Conservation (phyloP, 202 grass and related monocot genomes). For the Panicum virgatum region DNA sequence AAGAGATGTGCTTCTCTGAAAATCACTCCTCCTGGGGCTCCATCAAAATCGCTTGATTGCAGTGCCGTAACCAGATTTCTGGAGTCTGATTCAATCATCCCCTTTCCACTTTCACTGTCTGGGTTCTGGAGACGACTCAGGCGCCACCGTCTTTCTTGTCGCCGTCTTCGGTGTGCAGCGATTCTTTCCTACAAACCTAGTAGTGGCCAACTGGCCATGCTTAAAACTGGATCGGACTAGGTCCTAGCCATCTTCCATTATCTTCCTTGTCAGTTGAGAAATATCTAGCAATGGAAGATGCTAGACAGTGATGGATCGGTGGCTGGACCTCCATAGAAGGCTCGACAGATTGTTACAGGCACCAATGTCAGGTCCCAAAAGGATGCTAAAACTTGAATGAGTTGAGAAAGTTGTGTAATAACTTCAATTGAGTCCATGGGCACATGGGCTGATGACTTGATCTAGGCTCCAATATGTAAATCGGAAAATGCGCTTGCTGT, state of each 20-base stretch:
- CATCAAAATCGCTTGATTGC: too few species aligned
- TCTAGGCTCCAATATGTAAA: neutral
- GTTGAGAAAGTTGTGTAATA: neutral
- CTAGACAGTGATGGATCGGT: neutral
- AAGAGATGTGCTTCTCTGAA: too few species aligned
- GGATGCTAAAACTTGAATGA: neutral
- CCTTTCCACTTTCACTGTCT: conserved; percentile 1
- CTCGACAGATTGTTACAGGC: neutral
- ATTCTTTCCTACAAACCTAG: conserved; percentile 22
- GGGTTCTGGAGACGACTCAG: neutral
- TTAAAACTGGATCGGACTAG: neutral
- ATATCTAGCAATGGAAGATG: neutral
- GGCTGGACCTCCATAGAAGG: neutral
- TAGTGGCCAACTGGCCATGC: neutral
- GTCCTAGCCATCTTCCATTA: conserved; percentile 4
- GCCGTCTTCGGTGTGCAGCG: neutral
- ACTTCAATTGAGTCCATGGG: neutral
- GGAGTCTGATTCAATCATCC: too few species aligned
- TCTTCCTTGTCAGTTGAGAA: conserved; percentile 2
- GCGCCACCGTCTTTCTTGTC: neutral
- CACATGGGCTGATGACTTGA: neutral
- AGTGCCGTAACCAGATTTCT: too few species aligned
- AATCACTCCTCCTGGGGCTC: too few species aligned
- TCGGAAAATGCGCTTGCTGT: neutral
- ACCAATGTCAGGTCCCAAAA: neutral